Evolutionary conservation across 2,329 filamentous ascomycete species (phyloP).

Genomic region (Pyricularia grisea): DNA sequence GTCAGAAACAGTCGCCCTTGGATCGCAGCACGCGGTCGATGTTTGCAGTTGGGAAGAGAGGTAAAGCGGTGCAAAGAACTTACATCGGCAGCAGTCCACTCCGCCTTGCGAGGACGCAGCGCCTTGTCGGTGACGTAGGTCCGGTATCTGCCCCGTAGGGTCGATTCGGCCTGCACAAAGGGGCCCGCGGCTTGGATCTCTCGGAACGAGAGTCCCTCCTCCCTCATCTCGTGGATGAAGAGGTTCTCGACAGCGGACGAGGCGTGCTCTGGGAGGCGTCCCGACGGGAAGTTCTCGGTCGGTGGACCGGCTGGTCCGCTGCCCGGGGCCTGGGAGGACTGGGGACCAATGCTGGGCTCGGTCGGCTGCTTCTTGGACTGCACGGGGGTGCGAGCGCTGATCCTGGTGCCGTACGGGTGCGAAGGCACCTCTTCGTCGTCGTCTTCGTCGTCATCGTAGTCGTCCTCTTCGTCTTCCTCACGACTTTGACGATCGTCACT

Average conservation of each 20-base stretch:
- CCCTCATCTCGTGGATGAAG: background rate
- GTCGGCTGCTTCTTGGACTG: background rate
- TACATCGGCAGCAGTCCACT: constrained; percentile 56
- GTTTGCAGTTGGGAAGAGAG: constrained; percentile 4
- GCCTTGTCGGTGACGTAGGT: constrained; percentile 54
- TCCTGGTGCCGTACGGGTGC: background rate
- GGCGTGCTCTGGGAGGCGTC: background rate
- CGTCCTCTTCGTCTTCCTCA: background rate
- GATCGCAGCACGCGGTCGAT: background rate
- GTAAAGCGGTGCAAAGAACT: constrained; percentile 22
- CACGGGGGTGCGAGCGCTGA: background rate
- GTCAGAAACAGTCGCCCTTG: background rate
- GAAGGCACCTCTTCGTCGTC: background rate
- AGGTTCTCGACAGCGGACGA: background rate
- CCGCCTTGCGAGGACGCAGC: constrained; percentile 54
- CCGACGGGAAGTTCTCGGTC: background rate
- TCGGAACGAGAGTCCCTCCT: background rate
- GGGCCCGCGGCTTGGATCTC: background rate
- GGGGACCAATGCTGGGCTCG: background rate
- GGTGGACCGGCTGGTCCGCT: background rate
- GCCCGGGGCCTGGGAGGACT: background rate
- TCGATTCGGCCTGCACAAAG: constrained; percentile 52
- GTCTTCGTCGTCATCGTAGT: background rate
- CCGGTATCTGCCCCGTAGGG: constrained; percentile 58
- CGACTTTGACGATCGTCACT: background rate